Evolutionary conservation across 805 yeast genomes (phyloP), one percentile per base, ranked within the genome.

Genomic region (Maudiozyma serrabonitensis): DNA sequence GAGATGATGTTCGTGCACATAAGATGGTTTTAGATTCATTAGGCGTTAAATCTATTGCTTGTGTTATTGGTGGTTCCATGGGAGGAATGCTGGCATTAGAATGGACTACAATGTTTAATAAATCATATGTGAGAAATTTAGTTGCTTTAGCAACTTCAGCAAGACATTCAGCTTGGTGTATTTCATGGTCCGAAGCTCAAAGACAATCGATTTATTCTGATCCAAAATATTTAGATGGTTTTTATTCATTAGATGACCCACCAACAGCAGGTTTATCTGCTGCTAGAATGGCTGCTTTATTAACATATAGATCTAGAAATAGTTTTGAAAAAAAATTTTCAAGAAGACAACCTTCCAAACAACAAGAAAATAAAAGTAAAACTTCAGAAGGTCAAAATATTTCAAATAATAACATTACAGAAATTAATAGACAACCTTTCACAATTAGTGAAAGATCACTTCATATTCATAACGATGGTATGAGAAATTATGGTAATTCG

Each of bases 181-280:
- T 93, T 40, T 87, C 96, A 4, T 93, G 99, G 99, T 91, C 95
- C 48, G 99, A 93, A 63, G 95, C 99, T 1, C 99, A 93, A 69
- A 78, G 99, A 58, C 99, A 93, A 65, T 82, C 95, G 54, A 88
- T 93, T 28, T 93, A 90, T 68, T 84, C 95, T 12, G 99, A 93
- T 64, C 98, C 98, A 9, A 84, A 85, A 62, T 93, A 89, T 65
- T 75, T 78, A 49, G 96, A 90, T 61, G 99, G 99, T 1, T 89
- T 87, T 67, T 91, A 87, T 63, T 69, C 80, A 12, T 70, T 77
- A 32, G 76, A 77, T n/a, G 87, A 83, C 49, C 95, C 89, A 4
- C 99, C 99, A 3, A 72, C 72, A 23, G 75, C 82, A 9, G 99
- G 99, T 0, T 70, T 93, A 21, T 85, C 95, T 25, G 99, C 99